phyloP scores from a whole-genome alignment of 177 flowering plant species.

The Vitis hybrid region DNA sequence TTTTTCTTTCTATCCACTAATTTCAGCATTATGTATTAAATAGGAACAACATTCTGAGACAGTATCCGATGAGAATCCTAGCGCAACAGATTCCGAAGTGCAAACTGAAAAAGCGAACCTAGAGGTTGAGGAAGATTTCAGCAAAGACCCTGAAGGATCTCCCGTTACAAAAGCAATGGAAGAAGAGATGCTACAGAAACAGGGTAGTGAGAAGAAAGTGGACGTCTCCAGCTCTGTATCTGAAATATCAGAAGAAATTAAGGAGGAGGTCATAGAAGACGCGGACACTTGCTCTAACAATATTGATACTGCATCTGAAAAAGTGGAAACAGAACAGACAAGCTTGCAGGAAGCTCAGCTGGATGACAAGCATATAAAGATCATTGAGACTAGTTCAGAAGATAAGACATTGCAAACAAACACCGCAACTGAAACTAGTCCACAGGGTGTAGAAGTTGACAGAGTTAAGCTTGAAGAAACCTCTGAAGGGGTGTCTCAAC shows the following conservation, averaged over 20 bases:
- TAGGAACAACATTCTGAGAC: too few relatives aligned
- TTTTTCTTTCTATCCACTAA: too few relatives aligned
- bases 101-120: too few relatives aligned
- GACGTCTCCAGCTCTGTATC: conserved; percentile 3
- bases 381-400: conserved; percentile 7
- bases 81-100: too few relatives aligned
- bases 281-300: conserved; percentile 7
- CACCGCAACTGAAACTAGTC: conserved; percentile 6
- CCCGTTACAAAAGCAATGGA: neutral
- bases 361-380: conserved; percentile 18
- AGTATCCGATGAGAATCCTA: too few relatives aligned
- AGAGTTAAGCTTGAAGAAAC: conserved; percentile 14
- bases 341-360: conserved; percentile 14
- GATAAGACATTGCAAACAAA: conserved; percentile 4
- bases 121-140: too few relatives aligned
- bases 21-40: too few relatives aligned
- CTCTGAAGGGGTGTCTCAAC: conserved; percentile 13
- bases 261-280: conserved; percentile 9
- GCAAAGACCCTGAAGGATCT: too few relatives aligned
- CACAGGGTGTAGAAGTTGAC: conserved; percentile 6
- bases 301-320: conserved; percentile 6
- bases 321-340: conserved; percentile 11
- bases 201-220: neutral
- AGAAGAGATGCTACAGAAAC: conserved; percentile 14
- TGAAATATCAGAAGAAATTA: conserved; percentile 11